Conservation (phyloP, 2,329 filamentous ascomycete species). For the Fusarium sp. region DNA sequence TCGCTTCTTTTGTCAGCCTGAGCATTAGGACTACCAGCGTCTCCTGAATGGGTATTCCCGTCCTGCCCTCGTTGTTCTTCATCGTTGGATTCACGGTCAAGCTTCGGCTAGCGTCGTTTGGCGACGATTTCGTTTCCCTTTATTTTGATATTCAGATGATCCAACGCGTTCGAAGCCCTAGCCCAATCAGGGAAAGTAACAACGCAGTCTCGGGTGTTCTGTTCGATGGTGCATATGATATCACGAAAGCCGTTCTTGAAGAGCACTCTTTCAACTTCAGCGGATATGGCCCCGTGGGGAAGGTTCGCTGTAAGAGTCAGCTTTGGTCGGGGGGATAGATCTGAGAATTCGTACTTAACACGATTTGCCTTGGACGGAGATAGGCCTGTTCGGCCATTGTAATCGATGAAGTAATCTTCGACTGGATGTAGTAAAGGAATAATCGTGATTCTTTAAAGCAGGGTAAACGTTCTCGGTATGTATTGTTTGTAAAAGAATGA, state of each 20-base stretch:
- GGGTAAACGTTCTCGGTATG: no score
- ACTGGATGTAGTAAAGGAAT: background rate
- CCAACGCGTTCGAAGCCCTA: no score
- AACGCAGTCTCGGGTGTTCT: background rate
- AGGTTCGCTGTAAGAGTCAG: slow-evolving; percentile 12
- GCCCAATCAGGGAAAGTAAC: slow-evolving; percentile 68
- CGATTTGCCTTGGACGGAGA: no score
- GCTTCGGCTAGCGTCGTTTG: no score
- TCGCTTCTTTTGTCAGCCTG: background rate
- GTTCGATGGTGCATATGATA: no score
- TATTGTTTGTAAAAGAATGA: background rate
- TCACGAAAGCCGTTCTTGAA: no score
- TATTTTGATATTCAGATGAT: no score
- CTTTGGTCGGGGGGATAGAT: background rate
- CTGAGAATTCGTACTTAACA: background rate
- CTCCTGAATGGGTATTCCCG: slow-evolving; percentile 51
- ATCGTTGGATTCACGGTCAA: background rate
- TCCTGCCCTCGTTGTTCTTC: slow-evolving; percentile 58
- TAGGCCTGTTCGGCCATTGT: slow-evolving; percentile 1
- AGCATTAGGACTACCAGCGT: background rate
- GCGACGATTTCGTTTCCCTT: no score
- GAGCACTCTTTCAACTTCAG: no score
- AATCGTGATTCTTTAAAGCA: background rate
- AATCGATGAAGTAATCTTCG: background rate
- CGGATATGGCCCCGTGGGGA: no score